Base-by-base conservation (phyloP, 495 filamentous ascomycete genomes). In the Glutinoglossum americanum region DNA sequence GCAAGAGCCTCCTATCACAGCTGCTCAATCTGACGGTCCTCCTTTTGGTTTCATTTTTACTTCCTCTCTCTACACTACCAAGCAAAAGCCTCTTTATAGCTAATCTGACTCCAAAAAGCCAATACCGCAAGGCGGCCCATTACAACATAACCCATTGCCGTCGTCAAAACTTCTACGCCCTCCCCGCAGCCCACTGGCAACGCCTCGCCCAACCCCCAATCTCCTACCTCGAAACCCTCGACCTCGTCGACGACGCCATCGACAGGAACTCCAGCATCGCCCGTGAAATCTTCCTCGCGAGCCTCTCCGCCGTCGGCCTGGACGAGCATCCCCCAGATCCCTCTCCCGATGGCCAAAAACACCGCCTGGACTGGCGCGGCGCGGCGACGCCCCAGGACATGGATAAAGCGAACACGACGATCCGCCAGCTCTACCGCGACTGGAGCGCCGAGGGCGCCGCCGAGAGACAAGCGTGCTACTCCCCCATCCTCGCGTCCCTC, bases 401-500 rank as follows among this genome's bases (percentile, higher is more conserved):
- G 51, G 88, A 92, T 63, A 99, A 96, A 68, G 92, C 89, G 19
- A 76, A 84, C 60, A 90, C 85, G 55, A 95, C 87, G 7, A 73
- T 99, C 54, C 76, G 88, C 23, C 92, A 99, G 65, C 85, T 99
- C 64, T 96, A 87, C 65, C 85, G 92, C 6, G 92, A 99, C 67
- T 99, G 92, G 92, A 87, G 85, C 44, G 75, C 73, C 9, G 89
- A 85, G 62, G 92, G 90, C 3, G 68, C 66, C 21, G 57, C 65
- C 0, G 92, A 99, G 70, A 74, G 93, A 5, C 71, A 78, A 4
- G 80, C 79, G 10, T 89, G 82, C 67, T 90, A 88, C 66, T 73
- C 70, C 1, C 87, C 85, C 0, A 75, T 97, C 3, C 70, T 89
- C 51, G 61, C 67, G 23, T 80, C 80, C 32, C 71, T 96, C 23